phyloP scores from a whole-genome alignment of 257 asterid genomes.

The Pogostemon cablin region DNA sequence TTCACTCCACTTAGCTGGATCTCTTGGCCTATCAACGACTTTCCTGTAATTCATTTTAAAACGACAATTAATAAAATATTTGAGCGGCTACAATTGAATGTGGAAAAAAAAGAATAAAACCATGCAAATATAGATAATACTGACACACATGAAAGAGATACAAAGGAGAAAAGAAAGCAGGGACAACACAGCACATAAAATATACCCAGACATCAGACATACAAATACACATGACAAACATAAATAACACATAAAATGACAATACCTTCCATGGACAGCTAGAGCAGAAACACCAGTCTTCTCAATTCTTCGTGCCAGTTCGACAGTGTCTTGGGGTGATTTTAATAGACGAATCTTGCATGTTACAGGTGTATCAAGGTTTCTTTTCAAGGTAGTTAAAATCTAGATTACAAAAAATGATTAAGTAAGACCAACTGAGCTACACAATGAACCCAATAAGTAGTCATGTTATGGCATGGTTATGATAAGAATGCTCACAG shows the following conservation, averaged over 20 bases:
- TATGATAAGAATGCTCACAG: slow-evolving; percentile 35
- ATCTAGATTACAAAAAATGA: slow-evolving; percentile 55
- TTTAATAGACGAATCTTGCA: slow-evolving; percentile 88
- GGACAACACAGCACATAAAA: not conserved
- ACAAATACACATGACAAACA: slow-evolving; percentile 10
- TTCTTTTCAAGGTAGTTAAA: slow-evolving; percentile 78
- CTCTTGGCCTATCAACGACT: slow-evolving; percentile 96
- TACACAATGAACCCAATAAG: slow-evolving; percentile 5
- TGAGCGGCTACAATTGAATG: slow-evolving; percentile 22
- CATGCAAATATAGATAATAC: slow-evolving; percentile 5
- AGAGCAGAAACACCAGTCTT: slow-evolving; percentile 91
- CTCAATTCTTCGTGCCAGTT: slow-evolving; percentile 88
- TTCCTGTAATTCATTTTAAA: slow-evolving; percentile 49
- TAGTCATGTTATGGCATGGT: slow-evolving; percentile 10
- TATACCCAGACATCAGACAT: not conserved
- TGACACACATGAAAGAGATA: slow-evolving; percentile 1
- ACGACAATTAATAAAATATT: slow-evolving; percentile 13
- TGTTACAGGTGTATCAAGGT: slow-evolving; percentile 73
- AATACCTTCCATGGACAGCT: slow-evolving; percentile 96
- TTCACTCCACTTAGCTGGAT: slow-evolving; percentile 93
- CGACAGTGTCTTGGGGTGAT: slow-evolving; percentile 79
- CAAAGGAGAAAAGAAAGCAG: not conserved
- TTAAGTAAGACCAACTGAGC: slow-evolving; percentile 5
- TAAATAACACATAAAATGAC: not conserved
- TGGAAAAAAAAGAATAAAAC: slow-evolving; percentile 17